Evolutionary conservation across 2,329 filamentous ascomycete genomes (phyloP), one percentile per base, ranked within the genome.

Genomic region (Verticillium longisporum): DNA sequence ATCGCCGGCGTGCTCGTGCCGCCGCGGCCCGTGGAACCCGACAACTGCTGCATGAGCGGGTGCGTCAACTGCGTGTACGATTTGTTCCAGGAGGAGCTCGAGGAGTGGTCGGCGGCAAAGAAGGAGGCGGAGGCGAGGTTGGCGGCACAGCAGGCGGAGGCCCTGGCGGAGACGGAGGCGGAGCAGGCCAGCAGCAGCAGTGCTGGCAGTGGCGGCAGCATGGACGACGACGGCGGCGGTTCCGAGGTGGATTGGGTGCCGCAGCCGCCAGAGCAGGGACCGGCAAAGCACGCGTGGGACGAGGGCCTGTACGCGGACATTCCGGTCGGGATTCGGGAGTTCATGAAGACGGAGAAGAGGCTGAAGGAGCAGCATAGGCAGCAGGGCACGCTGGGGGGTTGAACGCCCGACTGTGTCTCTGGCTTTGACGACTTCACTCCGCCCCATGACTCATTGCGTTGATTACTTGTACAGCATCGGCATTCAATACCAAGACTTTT

Each of bases 41-140:
- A 98, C 70, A 97, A 99, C 72, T 99, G 95, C 82, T 99, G 95
- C 76, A 99, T 99, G 95, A 95, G 91, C 70, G 95, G 95, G 3
- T 99, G 95, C 72, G 94, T 97, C 57, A 93, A 98, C 73, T 99
- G 95, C 74, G 95, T 98, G 2, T 98, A 93, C 93, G 93, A 97
- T 68, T 81, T 86, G 59, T 98, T 88, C 74, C 84, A 93, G 9
- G 94, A 99, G 66, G 95, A 98, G 59, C 82, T 98, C 75, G 93
- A 98, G 73, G 90, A 91, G 61, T 98, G 92, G 91, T 89, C 88
- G 4, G 77, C 79, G 14, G 83, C 86, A 62, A 84, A 83, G 38
- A 77, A 80, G 4, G 83, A 88, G 69, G 92, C 91, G 1, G 83
- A 87, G 67, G 71, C 71, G 38, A 81, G 82, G 54, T 67, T 88